Evolutionary conservation across 2,329 filamentous ascomycete genomes (phyloP), one percentile per base, ranked within the genome.

Genomic region (Fusarium tricinctum): DNA sequence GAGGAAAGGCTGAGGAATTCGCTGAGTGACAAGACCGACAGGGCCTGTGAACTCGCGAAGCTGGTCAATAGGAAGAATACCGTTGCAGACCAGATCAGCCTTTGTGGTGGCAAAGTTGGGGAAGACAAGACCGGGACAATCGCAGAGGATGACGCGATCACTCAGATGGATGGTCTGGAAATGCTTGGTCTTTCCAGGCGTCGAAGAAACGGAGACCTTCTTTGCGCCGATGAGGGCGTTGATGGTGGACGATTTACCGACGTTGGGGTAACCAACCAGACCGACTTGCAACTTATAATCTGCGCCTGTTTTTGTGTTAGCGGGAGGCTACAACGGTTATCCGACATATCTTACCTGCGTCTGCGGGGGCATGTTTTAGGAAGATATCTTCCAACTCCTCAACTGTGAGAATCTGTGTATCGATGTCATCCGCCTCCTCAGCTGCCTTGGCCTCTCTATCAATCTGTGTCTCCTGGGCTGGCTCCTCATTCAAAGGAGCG

Each of bases 231-330:
- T 94, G n/a, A 99, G 87, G 42, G 96, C 95, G 82, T 99, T 99
- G 85, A 99, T 99, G 17, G 96, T 99, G 48, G 94, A 97, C 2
- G 97, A 99, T 82, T 99, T 99, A 81, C 96, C 96, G 68, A 99
- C 96, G 82, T 99, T 99, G 75, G 96, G 96, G 81, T 99, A 99
- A 61, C 96, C 96, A 38, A 99, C 96, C 20, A 99, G 85, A 73
- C 96, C 96, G 71, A 99, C 96, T 69, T 93, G 90, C 6, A 94
- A 91, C 79, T 97, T 97, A 67, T 80, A 81, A 45, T 84, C 82
- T 10, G 82, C 73, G 6, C 80, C 84, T 85, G 69, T 52, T 30
- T 17, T n/a, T 13, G 20, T 32, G 72, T 75, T 43, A 68, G 59
- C 28, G 38, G 17, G 26, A 19, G 6, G 7, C 63, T 6, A 22